Percentiles rank a stretch among this genome's conserved stretches.
Evolutionary conservation across 371 early-diverging fungal genomes (phyloP).

Genomic region (Lichtheimia ornata): DNA sequence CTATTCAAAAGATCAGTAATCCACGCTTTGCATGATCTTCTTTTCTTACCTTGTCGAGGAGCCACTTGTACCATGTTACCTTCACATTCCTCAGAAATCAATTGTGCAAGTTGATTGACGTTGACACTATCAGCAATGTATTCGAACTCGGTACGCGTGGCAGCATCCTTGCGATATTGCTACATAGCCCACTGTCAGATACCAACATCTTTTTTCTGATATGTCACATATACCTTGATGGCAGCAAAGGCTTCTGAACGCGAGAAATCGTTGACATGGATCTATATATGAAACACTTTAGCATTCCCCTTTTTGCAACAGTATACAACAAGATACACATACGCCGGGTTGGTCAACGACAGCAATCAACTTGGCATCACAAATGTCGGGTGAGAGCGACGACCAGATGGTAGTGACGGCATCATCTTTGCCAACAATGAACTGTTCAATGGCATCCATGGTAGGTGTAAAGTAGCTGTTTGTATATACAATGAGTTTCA

Average conservation of each 20-base stretch:
- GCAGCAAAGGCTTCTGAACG: slow-evolving; percentile 30
- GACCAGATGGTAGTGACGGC: slow-evolving; percentile 30
- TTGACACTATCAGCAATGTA: slow-evolving; percentile 41
- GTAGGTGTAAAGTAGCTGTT: slow-evolving; percentile 25
- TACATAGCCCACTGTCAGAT: slow-evolving; percentile 7
- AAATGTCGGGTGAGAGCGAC: slow-evolving; percentile 35
- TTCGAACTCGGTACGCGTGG: slow-evolving; percentile 32
- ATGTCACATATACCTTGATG: slow-evolving; percentile 31
- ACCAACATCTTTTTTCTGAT: background rate
- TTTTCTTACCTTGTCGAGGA: background rate
- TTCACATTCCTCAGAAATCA: slow-evolving; percentile 33
- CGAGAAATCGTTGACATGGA: slow-evolving; percentile 39
- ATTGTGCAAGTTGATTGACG: slow-evolving; percentile 29
- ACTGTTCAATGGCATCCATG: slow-evolving; percentile 23
- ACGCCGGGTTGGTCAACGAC: slow-evolving; percentile 52
- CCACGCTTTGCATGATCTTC: too few species aligned
- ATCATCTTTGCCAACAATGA: slow-evolving; percentile 30
- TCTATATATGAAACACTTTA: slow-evolving; percentile 19
- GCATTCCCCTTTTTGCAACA: background rate
- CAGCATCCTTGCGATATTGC: slow-evolving; percentile 29
- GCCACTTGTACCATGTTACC: slow-evolving; percentile 7
- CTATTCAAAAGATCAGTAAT: too few species aligned
- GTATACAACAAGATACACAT: slow-evolving; percentile 9
- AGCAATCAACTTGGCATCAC: slow-evolving; percentile 41
- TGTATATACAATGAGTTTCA: background rate